Base-by-base conservation (phyloP, 2,329 filamentous ascomycete species). In the Aspergillus sergii region DNA sequence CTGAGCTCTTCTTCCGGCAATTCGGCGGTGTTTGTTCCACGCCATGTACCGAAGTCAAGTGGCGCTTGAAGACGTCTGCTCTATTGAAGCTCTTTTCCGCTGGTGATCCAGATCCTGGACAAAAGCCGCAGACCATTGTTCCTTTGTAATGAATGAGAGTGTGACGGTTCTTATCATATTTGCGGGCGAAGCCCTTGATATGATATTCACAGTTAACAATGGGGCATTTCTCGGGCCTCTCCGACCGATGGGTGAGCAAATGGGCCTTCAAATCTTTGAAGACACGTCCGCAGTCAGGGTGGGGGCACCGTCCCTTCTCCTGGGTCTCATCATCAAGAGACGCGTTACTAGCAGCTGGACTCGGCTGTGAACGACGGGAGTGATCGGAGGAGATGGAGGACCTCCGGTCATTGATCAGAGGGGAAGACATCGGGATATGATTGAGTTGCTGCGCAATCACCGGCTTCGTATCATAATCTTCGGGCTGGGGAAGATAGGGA, bases 61-160 rank as follows among this genome's bases (percentile, higher is more conserved):
- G 94, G 65, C 94, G 87, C 85, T 97, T 97, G 86, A 97, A 97
- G 65, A 97, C 93, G 69, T 97, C 94, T 63, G 94, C 93, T 61
- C 94, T 88, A 82, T 97, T 97, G 77, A 97, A 97, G 68, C 91
- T 94, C 86, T 97, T 97, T 80, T 97, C 94, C 1, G 91, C 91
- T 9, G 93, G 87, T 5, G 93, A 94, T 4, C 94, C 94, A 32
- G 92, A 93, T 39, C 93, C 92, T 1, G 93, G 92, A 72, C 94
- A 97, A 82, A 97, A 97, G 34, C 93, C 93, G 75, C 94, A 97
- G 28, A 97, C 92, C 94, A 97, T 97, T 56, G 92, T 97, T 46
- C 94, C 94, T 81, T 97, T 97, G 86, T 97, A 97, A 78, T 97
- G 94, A 6, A 94, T 97, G 66, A 97, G 80, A 6, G 93, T 96